A percentile compares a stretch with the other conserved stretches of the same genome.
phyloP scores from a whole-genome alignment of 257 asterid species.

The Solanum acaule region DNA sequence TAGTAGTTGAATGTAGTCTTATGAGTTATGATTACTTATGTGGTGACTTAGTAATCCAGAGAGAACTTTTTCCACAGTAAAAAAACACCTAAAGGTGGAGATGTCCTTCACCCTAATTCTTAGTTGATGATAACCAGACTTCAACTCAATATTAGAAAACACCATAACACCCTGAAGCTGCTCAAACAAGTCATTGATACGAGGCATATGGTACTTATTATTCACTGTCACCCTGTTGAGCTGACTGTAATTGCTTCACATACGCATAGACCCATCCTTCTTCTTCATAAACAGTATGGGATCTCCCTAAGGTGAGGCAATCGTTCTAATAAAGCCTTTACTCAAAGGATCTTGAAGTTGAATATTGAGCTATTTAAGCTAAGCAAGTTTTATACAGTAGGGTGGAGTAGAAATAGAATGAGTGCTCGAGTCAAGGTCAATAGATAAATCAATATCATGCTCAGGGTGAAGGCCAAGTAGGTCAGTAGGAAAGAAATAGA shows the following conservation, averaged over 20 bases:
- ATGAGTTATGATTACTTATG: too few species aligned
- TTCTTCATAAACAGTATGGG: not conserved
- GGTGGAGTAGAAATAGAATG: too few species aligned
- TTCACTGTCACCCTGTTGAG: not conserved
- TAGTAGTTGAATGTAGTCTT: too few species aligned
- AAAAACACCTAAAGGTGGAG: not conserved
- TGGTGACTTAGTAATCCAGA: too few species aligned
- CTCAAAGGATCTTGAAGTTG: too few species aligned
- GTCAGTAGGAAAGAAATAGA: too few species aligned
- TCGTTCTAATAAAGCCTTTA: not conserved
- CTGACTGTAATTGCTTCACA: not conserved
- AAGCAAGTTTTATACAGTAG: not conserved
- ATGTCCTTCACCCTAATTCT: too few species aligned
- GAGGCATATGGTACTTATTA: not conserved
- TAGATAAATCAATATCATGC: too few species aligned
- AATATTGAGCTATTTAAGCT: too few species aligned
- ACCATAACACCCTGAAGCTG: not conserved
- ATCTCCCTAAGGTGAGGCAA: not conserved
- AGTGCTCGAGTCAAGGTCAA: too few species aligned
- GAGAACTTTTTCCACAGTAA: too few species aligned
- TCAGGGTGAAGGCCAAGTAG: too few species aligned
- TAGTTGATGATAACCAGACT: not conserved
- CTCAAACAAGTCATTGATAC: not conserved
- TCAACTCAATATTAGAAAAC: not conserved
- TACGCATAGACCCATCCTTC: not conserved